A percentile compares a stretch with the other conserved stretches of the same genome.
Conservation (phyloP, 805 yeast genomes). For the Maudiozyma barnettii region DNA sequence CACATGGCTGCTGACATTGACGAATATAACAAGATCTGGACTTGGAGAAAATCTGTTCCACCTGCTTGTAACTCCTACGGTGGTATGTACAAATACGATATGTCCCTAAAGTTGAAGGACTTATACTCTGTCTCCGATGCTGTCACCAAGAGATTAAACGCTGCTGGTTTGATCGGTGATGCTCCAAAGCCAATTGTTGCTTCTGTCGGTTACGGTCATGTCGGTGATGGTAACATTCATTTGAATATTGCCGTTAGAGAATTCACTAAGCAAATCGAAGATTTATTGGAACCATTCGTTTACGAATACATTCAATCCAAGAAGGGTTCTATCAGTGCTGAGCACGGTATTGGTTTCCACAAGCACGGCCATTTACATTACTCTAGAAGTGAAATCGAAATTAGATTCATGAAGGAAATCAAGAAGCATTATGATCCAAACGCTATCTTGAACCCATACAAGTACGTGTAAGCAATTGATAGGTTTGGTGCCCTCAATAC, state of each 20-base stretch:
- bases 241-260: slow-evolving; percentile 83
- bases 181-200: slow-evolving; percentile 62
- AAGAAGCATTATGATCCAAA: slow-evolving; percentile 85
- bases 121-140: slow-evolving; percentile 77
- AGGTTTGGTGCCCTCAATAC: no score
- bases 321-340: slow-evolving; percentile 90
- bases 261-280: slow-evolving; percentile 71
- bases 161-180: slow-evolving; percentile 49
- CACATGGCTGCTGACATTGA: slow-evolving; percentile 91
- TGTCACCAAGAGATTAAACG: slow-evolving; percentile 49
- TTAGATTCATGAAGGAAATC: slow-evolving; percentile 64
- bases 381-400: slow-evolving; percentile 65
- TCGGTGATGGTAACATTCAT: slow-evolving; percentile 95
- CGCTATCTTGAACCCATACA: slow-evolving; percentile 87
- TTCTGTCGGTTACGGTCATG: slow-evolving; percentile 92
- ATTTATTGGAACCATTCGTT: slow-evolving; percentile 82
- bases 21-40: slow-evolving; percentile 75
- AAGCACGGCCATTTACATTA: slow-evolving; percentile 84
- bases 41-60: slow-evolving; percentile 90
- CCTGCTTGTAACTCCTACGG: slow-evolving; percentile 81
- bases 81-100: slow-evolving; percentile 95
- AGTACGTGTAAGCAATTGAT: slow-evolving; percentile 35
- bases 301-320: slow-evolving; percentile 71
- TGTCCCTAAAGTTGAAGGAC: slow-evolving; percentile 74
- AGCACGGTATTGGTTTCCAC: slow-evolving; percentile 95